phyloP scores from a whole-genome alignment of 2,329 filamentous ascomycete species.

The Ploettnerulaceae sp. region DNA sequence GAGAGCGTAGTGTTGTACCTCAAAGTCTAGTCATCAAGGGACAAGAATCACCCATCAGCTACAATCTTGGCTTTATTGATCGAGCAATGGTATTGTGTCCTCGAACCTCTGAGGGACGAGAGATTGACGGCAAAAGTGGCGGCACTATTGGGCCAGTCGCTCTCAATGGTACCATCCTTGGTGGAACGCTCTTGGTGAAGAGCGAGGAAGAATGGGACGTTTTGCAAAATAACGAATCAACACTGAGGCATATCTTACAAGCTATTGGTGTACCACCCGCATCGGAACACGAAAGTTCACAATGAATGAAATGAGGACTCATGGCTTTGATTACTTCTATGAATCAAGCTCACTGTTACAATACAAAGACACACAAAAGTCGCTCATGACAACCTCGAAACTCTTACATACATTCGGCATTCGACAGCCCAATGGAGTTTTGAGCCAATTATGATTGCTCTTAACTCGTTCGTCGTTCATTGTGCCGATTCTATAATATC shows the following conservation, averaged over 20 bases:
- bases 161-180: conserved; percentile 59
- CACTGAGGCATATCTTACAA: conserved; percentile 39
- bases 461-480: too few relatives aligned
- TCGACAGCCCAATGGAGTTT: too few relatives aligned
- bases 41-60: conserved; percentile 47
- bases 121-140: conserved; percentile 18
- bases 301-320: not conserved
- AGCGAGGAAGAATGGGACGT: conserved; percentile 52
- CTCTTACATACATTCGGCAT: not conserved
- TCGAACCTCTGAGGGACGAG: conserved; percentile 46
- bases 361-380: not conserved
- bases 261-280: conserved; percentile 25
- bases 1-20: not conserved
- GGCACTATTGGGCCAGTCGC: conserved; percentile 33
- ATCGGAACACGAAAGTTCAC: conserved; percentile 4
- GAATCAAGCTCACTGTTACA: not conserved
- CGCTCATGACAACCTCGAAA: not conserved
- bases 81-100: conserved; percentile 51
- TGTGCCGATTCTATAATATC: too few relatives aligned
- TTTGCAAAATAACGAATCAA: conserved; percentile 39
- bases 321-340: not conserved
- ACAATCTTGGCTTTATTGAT: conserved; percentile 58
- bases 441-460: too few relatives aligned
- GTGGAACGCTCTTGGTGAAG: conserved; percentile 60
- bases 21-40: not conserved